Evolutionary conservation across 805 yeast species (phyloP).

Genomic region (Kazachstania psychrophila): DNA sequence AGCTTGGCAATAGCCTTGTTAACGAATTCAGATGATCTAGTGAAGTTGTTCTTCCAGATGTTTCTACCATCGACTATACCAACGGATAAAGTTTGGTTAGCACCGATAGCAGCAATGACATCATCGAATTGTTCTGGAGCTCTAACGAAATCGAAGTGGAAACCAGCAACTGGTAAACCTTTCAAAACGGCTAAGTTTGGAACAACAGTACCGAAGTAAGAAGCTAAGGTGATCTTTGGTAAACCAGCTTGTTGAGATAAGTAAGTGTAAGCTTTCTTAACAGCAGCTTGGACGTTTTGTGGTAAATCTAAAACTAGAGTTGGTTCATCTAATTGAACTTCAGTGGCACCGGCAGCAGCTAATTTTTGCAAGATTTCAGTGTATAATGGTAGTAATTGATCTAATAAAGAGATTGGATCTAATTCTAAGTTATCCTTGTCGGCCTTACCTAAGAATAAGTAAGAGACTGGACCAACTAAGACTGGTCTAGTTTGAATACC

Average conservation of each 20-base stretch:
- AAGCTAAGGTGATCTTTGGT: conserved; percentile 75
- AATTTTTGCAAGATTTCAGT: conserved; percentile 80
- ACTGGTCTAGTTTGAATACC: conserved; percentile 98
- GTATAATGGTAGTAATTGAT: conserved; percentile 88
- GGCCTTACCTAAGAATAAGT: conserved; percentile 91
- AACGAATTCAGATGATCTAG: conserved; percentile 76
- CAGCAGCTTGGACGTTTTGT: conserved; percentile 72
- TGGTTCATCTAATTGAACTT: conserved; percentile 97
- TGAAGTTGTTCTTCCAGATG: conserved; percentile 96
- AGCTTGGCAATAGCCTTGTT: conserved; percentile 74
- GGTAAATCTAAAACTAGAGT: conserved; percentile 89
- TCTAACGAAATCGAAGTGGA: conserved; percentile 95
- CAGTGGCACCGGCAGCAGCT: conserved; percentile 87
- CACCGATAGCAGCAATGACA: conserved; percentile 56
- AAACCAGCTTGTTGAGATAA: conserved; percentile 54
- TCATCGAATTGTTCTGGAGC: conserved; percentile 91
- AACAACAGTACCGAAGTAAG: conserved; percentile 97
- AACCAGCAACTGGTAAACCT: conserved; percentile 85
- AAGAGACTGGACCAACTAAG: conserved; percentile 91
- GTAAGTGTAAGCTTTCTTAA: conserved; percentile 76
- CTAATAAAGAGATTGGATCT: conserved; percentile 83
- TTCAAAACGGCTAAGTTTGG: conserved; percentile 89
- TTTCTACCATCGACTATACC: conserved; percentile 99
- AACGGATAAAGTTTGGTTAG: conserved; percentile 75
- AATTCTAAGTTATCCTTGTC: conserved; percentile 95